Evolutionary conservation across 2,329 filamentous ascomycete genomes (phyloP), one percentile per base, ranked within the genome.

Genomic region (Colletotrichum zoysiae): DNA sequence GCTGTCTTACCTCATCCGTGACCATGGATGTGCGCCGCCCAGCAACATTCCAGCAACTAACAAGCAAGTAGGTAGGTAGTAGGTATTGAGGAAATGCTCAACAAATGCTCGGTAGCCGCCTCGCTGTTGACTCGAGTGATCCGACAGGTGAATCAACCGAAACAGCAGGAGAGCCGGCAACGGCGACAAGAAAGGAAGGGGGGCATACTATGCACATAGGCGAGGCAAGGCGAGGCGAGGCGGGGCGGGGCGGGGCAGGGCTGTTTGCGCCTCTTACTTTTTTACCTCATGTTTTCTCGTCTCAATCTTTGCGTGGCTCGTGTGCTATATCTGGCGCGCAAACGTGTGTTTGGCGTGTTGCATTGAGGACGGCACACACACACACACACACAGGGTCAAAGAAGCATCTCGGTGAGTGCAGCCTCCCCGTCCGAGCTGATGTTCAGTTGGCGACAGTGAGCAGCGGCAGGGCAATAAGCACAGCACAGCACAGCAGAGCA

Each of bases 191-290:
- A 56, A 48, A 57, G 23, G 40, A 57, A 57, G 35, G 23, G 35
- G 23, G 20, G 8, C n/a, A 62, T 9, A 30, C 30, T 30, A 30
- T 30, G 30, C 30, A 30, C 30, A 30, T 30, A 30, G 30, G 30
- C 30, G 3, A 30, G 30, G 4, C 30, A 3, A 30, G 30, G 30
- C 30, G 30, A 30, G 30, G 30, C 30, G 30, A 30, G 30, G 30
- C 33, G 46, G n/a, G 33, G 33, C 46, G 9, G 35, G 35, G 18
- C n/a, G 44, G 55, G 55, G 16, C n/a, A 20, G 20, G 20, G 48
- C 14, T 62, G 59, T 64, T 64, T 57, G 12, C 46, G 59, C 57
- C 58, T 57, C 44, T 57, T 68, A 50, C 42, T 64, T 68, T 68
- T 51, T 26, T 11, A 42, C 42, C 40, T 64, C 59, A 20, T 23